Conservation (phyloP, 352 stramenopile species). For the Aphanomyces invadans region DNA sequence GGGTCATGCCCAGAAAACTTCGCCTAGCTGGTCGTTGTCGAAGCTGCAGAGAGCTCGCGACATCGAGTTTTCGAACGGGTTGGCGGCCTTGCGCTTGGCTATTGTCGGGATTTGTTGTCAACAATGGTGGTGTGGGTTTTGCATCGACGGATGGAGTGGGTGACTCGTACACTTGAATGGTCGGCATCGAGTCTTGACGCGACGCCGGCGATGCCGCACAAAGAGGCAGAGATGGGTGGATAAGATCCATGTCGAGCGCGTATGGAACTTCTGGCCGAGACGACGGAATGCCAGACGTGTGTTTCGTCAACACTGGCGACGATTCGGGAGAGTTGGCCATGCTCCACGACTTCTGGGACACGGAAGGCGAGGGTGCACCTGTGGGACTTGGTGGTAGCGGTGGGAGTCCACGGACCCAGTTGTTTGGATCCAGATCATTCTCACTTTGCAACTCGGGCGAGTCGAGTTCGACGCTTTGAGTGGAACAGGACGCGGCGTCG, state of each 20-base stretch:
- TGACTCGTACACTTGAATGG: not conserved
- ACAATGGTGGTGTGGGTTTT: not conserved
- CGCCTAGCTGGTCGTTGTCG: not conserved
- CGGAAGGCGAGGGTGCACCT: too few species aligned
- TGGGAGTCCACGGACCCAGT: too few species aligned
- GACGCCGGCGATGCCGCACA: too few species aligned
- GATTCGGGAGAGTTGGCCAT: not conserved
- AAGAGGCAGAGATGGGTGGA: too few species aligned
- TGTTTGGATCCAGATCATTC: too few species aligned
- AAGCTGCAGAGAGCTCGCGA: not conserved
- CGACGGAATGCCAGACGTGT: not conserved
- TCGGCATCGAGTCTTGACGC: too few species aligned
- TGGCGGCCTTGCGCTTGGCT: not conserved
- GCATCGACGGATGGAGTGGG: not conserved
- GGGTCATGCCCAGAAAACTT: not conserved
- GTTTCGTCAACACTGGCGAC: not conserved
- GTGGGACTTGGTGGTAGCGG: too few species aligned
- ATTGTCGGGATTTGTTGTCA: not conserved
- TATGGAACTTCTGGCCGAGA: not conserved
- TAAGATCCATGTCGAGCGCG: not conserved
- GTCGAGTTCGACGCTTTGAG: too few species aligned
- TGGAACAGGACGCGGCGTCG: too few species aligned
- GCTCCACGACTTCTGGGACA: too few species aligned
- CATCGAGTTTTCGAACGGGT: not conserved
- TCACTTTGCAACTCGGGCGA: too few species aligned